These are phyloP conservation scores for Rauvolfia tetraphylla DNA, from an alignment of 257 asterid genomes.

Conservation along the genomic window DNA sequence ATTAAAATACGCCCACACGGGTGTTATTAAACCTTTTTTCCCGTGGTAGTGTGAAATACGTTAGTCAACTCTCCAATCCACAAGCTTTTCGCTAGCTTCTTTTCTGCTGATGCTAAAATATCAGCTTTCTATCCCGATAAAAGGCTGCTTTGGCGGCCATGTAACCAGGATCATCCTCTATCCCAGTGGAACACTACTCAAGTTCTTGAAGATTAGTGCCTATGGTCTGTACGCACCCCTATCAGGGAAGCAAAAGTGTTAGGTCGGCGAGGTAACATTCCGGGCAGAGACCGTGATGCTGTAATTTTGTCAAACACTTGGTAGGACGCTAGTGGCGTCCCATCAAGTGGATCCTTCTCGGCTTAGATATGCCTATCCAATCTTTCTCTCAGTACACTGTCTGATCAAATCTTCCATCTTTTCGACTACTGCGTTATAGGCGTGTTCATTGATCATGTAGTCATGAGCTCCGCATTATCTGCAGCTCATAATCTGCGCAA, in stretches of 20 bases:
- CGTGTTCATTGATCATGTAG: conserved; percentile 1
- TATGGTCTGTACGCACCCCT: not conserved
- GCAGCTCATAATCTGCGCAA: not conserved
- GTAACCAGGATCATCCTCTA: not conserved
- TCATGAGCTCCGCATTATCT: not conserved
- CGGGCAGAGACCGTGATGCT: not conserved
- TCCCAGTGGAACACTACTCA: not conserved
- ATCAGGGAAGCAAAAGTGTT: not conserved
- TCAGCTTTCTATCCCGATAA: too few relatives aligned
- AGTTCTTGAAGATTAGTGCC: not conserved
- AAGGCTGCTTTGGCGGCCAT: not conserved
- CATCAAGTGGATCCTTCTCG: conserved; percentile 18
- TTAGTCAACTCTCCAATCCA: not conserved
- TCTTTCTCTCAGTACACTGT: conserved; percentile 8
- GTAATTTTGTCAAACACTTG: not conserved
- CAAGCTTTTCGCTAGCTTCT: not conserved
- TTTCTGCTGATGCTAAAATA: not conserved
- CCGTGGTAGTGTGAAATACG: not conserved
- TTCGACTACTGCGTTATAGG: conserved; percentile 3
- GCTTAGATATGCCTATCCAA: conserved; percentile 11
- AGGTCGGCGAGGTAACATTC: conserved; percentile 15
- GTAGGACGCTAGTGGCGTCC: conserved; percentile 13
- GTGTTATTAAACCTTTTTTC: not conserved
- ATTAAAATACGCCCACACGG: not conserved
- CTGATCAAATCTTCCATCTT: conserved; percentile 4